phyloP scores from a whole-genome alignment of 352 stramenopile species.

The Globisporangium okanoganense region DNA sequence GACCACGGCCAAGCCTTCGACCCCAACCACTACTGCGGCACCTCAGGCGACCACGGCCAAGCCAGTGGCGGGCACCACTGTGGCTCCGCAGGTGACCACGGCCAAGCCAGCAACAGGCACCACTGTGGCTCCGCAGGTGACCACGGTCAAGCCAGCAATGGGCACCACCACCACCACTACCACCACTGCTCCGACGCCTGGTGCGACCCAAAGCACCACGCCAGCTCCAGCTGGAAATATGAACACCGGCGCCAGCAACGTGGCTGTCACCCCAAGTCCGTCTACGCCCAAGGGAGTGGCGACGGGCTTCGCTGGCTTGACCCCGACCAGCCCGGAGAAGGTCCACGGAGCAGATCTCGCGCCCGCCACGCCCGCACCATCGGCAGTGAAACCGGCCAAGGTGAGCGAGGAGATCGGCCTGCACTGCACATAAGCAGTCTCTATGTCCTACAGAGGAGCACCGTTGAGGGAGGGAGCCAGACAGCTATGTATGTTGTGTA shows the following conservation, averaged over 20 bases:
- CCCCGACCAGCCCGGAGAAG: slow-evolving; percentile 13
- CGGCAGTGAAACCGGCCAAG: slow-evolving; percentile 9
- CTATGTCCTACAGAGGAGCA: background rate
- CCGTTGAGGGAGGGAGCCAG: background rate
- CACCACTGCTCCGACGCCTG: slow-evolving; percentile 3
- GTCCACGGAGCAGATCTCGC: slow-evolving; percentile 16
- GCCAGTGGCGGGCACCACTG: background rate
- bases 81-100: background rate
- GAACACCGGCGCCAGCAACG: background rate
- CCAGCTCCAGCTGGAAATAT: background rate
- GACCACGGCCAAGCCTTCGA: background rate
- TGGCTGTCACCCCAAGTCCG: slow-evolving; percentile 7
- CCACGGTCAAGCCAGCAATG: background rate
- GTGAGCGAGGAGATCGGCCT: background rate
- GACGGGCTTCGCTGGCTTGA: slow-evolving; percentile 12
- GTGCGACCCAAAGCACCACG: slow-evolving; percentile 3
- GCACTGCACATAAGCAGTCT: slow-evolving; percentile 13
- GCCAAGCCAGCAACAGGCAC: background rate
- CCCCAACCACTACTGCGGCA: background rate
- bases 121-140: slow-evolving; percentile 1
- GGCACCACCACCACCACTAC: background rate
- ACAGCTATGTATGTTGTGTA: slow-evolving; percentile 1
- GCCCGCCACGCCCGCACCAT: slow-evolving; percentile 8
- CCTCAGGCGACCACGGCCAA: background rate
- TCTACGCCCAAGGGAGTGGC: slow-evolving; percentile 13